These are phyloP conservation scores for Mycosphaerelloides madeirae DNA, from an alignment of 2,329 filamentous ascomycete species.

Conservation along the genomic window DNA sequence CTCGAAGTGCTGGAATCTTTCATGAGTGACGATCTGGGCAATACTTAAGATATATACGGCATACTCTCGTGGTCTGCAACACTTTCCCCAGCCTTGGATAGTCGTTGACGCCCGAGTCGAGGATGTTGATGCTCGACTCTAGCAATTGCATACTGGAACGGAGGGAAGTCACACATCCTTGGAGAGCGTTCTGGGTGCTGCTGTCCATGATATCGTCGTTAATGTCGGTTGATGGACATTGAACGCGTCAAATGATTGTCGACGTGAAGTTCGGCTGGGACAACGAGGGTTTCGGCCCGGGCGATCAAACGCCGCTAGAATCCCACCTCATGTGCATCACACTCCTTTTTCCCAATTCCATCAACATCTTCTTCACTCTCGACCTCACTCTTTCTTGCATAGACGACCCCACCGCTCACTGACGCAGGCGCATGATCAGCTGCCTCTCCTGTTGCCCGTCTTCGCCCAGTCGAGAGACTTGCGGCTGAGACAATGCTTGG, in stretches of 20 bases:
- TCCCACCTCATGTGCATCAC: too few species aligned
- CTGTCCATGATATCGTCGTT: conserved; percentile 22
- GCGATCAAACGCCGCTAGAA: background rate
- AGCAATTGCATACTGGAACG: conserved; percentile 58
- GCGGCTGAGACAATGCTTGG: background rate
- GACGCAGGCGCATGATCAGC: too few species aligned
- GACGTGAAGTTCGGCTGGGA: background rate
- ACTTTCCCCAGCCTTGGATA: conserved; percentile 60
- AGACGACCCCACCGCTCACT: too few species aligned
- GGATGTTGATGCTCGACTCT: conserved; percentile 58
- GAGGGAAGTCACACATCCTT: conserved; percentile 57
- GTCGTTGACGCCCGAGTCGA: conserved; percentile 59
- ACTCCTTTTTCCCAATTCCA: too few species aligned
- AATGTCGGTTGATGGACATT: conserved; percentile 1
- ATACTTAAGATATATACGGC: conserved; percentile 14
- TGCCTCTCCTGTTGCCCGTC: too few species aligned
- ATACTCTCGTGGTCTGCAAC: conserved; percentile 58
- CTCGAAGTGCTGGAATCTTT: conserved; percentile 71
- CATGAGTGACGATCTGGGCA: background rate
- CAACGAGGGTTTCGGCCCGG: background rate
- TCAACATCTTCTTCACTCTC: too few species aligned
- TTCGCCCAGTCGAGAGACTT: too few species aligned
- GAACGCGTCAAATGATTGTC: background rate
- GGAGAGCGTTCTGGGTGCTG: conserved; percentile 41
- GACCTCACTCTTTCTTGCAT: too few species aligned